Percentiles rank a stretch among this genome's conserved stretches.
These are phyloP conservation scores for Dactylis glomerata DNA, from an alignment of 176 grass and related monocot genomes.

Conservation along the genomic window DNA sequence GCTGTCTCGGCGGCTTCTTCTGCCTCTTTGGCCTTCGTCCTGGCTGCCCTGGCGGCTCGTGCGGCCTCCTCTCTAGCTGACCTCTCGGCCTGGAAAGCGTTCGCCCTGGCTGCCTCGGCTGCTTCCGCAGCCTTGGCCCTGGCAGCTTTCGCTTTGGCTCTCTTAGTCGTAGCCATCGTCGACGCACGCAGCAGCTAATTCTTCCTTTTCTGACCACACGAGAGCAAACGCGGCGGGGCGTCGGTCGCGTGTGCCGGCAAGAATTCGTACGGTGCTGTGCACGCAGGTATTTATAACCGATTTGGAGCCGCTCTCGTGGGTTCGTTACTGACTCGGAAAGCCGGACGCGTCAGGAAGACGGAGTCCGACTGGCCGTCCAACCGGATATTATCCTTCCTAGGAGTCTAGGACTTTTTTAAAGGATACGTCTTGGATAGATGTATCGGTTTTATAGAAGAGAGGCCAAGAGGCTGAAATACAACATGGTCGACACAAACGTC, in stretches of 20 bases:
- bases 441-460: no score
- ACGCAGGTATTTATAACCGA: neutral
- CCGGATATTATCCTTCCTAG: no score
- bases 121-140: neutral
- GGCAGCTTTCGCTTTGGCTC: neutral
- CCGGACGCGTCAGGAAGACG: neutral
- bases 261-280: neutral
- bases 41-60: neutral
- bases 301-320: neutral
- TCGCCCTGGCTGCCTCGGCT: neutral
- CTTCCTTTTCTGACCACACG: neutral
- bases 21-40: neutral
- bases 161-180: neutral
- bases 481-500: no score
- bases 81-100: neutral
- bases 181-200: neutral
- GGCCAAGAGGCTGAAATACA: no score
- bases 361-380: neutral
- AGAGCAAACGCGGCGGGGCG: neutral
- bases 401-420: no score
- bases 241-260: neutral
- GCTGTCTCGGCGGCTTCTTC: neutral
- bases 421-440: no score
- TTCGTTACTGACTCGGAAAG: neutral
- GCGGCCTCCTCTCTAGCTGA: neutral